A percentile compares a stretch with the other conserved stretches of the same genome.
These are phyloP conservation scores for Globisporangium cylindrosporum DNA, from an alignment of 352 stramenopile species.

Conservation along the genomic window DNA sequence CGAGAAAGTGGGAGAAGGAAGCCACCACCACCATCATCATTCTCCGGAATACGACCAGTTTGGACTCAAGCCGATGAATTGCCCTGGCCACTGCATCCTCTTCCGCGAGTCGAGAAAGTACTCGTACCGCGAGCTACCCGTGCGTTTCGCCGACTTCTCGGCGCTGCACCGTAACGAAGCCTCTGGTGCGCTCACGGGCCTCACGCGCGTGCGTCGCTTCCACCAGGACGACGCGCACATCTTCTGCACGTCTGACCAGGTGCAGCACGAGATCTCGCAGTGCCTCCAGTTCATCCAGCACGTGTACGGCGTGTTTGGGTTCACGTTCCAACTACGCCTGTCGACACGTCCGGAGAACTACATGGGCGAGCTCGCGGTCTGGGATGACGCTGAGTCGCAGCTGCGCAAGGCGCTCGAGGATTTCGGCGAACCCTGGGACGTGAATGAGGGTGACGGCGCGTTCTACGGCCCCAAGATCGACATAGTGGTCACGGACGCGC, in stretches of 20 bases:
- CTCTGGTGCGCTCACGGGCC: constrained; percentile 94
- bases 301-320: constrained; percentile 95
- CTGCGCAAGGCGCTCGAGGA: constrained; percentile 59
- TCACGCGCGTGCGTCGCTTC: constrained; percentile 96
- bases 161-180: constrained; percentile 95
- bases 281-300: constrained; percentile 94
- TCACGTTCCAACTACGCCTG: constrained; percentile 92
- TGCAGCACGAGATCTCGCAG: constrained; percentile 94
- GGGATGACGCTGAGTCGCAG: constrained; percentile 89
- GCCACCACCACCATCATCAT: constrained; percentile 21
- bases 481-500: constrained; percentile 96
- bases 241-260: constrained; percentile 95
- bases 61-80: constrained; percentile 99
- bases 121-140: constrained; percentile 94
- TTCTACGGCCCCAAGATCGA: constrained; percentile 99
- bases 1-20: constrained; percentile 18
- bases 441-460: constrained; percentile 94
- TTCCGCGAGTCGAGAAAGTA: constrained; percentile 94
- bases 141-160: constrained; percentile 94
- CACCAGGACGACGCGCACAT: constrained; percentile 99
- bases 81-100: constrained; percentile 96
- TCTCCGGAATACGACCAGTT: constrained; percentile 89
- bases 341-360: constrained; percentile 95
- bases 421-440: constrained; percentile 68
- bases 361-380: constrained; percentile 93